These are phyloP conservation scores for Ascoidea tarda DNA, from an alignment of 805 yeast species.

Conservation along the genomic window DNA sequence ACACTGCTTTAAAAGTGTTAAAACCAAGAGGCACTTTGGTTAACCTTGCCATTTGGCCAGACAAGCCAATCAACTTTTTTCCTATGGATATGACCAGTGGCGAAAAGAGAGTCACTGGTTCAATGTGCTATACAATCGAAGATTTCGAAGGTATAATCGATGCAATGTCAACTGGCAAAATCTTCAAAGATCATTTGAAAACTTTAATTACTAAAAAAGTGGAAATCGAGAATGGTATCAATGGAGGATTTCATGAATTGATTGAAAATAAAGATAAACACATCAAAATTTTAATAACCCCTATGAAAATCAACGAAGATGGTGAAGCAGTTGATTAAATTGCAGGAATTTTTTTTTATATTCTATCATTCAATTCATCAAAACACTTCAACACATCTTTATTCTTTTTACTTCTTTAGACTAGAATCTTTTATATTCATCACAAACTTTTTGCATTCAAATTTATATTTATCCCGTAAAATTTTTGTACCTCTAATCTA, in stretches of 20 bases:
- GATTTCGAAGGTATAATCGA: slow-evolving; percentile 44
- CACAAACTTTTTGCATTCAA: too few species aligned
- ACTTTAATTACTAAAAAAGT: slow-evolving; percentile 26
- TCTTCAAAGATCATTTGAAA: slow-evolving; percentile 21
- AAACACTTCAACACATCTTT: too few species aligned
- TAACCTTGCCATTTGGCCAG: slow-evolving; percentile 55
- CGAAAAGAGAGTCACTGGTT: slow-evolving; percentile 43
- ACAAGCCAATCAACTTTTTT: slow-evolving; percentile 29
- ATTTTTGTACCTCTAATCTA: too few species aligned
- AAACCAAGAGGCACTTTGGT: slow-evolving; percentile 42
- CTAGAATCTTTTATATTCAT: too few species aligned
- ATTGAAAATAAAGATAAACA: slow-evolving; percentile 28
- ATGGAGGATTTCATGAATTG: slow-evolving; percentile 27
- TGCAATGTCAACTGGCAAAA: slow-evolving; percentile 27
- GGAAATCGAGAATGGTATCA: slow-evolving; percentile 24
- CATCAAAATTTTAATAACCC: slow-evolving; percentile 29
- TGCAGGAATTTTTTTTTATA: too few species aligned
- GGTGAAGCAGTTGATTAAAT: too few species aligned
- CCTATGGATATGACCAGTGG: slow-evolving; percentile 43
- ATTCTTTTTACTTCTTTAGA: too few species aligned
- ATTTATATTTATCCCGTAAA: too few species aligned
- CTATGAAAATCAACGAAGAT: slow-evolving; percentile 7
- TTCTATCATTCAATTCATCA: too few species aligned
- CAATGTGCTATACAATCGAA: slow-evolving; percentile 42
- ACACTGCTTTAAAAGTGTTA: slow-evolving; percentile 33